Percentiles rank a stretch among this genome's conserved stretches.
Conservation (phyloP, 1,284 basidiomycete genomes). For the Boletus semigastroideus region DNA sequence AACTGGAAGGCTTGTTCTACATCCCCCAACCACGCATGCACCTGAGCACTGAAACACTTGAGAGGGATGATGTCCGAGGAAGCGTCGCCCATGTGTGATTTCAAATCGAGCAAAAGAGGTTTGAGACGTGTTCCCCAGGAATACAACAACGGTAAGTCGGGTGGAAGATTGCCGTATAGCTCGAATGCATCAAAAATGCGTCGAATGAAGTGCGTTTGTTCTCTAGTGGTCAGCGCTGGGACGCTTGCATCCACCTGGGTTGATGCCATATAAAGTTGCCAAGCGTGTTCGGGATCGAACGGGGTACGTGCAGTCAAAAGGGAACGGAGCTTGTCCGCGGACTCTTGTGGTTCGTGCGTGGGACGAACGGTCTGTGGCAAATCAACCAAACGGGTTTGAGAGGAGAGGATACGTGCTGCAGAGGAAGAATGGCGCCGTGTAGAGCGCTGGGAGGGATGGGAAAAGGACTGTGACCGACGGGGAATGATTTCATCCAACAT, state of each 20-base stretch:
- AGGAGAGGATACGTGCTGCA: constrained; percentile 21
- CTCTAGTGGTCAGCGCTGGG: constrained; percentile 14
- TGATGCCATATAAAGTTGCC: constrained; percentile 35
- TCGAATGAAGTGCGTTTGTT: constrained; percentile 36
- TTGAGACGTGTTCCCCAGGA: constrained; percentile 41
- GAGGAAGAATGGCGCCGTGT: constrained; percentile 31
- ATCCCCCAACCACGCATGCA: constrained; percentile 37
- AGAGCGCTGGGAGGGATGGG: constrained; percentile 27
- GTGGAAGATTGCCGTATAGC: constrained; percentile 18
- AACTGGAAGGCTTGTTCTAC: constrained; percentile 34
- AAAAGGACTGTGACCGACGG: constrained; percentile 20
- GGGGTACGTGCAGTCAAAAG: constrained; percentile 18
- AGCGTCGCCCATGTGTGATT: constrained; percentile 12
- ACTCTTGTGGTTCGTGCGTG: constrained; percentile 4
- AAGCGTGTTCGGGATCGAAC: constrained; percentile 40
- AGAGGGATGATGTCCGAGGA: constrained; percentile 22
- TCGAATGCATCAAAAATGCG: constrained; percentile 33
- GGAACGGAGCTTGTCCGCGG: constrained; percentile 19
- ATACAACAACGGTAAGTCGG: constrained; percentile 29
- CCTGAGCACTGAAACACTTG: constrained; percentile 36
- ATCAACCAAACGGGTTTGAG: constrained; percentile 17
- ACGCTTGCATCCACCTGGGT: constrained; percentile 12
- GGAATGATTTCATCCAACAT: constrained; percentile 35
- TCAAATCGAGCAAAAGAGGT: constrained; percentile 34
- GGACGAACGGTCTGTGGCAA: constrained; percentile 3